Evolutionary conservation across 2,329 filamentous ascomycete species (phyloP), one percentile per base, ranked within the genome.

Genomic region (Colletotrichum tropicicola): DNA sequence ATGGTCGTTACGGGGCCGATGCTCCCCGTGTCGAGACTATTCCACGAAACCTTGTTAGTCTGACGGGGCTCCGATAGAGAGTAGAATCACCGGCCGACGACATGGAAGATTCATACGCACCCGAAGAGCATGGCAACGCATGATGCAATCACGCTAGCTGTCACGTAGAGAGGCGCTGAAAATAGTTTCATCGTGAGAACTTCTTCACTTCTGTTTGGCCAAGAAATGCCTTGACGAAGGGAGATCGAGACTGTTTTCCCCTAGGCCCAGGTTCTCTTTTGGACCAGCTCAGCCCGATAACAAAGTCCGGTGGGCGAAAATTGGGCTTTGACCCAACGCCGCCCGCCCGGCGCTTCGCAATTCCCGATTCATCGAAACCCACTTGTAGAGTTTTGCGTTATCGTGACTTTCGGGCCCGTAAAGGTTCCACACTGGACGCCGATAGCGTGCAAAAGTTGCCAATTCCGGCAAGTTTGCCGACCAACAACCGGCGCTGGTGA

Each of bases 1-100:
- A 90, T 90, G 3, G 82, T 80, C 0, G 87, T 89, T 0, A 89
- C 81, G 4, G 87, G 83, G 2, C 88, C 87, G 55, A 89, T 87
- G 25, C 80, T 84, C 9, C 86, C 85, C 0, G 86, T 78, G 39
- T 79, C 77, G 43, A 74, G 70, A 49, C 73, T 71, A 61, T 15
- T 15, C 13, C 27, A 44, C 25, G 12, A 19, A 5, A 21, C 6
- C 7, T 10, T 54, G 25, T 65, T 13, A 67, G 54, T n/a, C 21
- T 13, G 19, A 27, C 5, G 30, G 32, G 43, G 19, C 1, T 27
- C 19, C 12, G 23, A 17, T 0, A 4, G n/a, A 53, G 21, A 39
- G 23, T n/a, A n/a, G n/a, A n/a, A n/a, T n/a, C n/a, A n/a, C n/a
- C n/a, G n/a, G 25, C 30, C 10, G 25, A 41, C 13, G 48, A 21